These are phyloP conservation scores for Ceratocystis albifundus DNA, from an alignment of 2,329 filamentous ascomycete genomes.

Conservation along the genomic window DNA sequence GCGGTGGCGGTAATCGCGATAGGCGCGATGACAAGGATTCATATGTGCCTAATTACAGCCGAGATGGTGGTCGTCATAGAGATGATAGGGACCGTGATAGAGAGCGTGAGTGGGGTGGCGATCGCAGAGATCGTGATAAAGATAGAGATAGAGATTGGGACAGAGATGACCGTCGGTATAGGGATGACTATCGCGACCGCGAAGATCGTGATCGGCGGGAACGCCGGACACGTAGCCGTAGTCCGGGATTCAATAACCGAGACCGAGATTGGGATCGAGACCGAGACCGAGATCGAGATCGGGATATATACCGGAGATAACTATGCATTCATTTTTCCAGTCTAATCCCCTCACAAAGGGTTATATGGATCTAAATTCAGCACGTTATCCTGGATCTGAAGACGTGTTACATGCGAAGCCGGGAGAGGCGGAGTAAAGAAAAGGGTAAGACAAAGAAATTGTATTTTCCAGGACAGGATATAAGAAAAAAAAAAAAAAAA, in stretches of 20 bases:
- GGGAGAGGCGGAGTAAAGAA: not conserved
- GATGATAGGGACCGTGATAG: conserved; percentile 35
- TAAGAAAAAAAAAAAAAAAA: too few species aligned
- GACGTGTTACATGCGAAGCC: too few species aligned
- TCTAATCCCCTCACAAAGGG: not conserved
- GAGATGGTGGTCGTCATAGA: conserved; percentile 29
- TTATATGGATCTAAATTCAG: not conserved
- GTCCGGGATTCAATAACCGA: too few species aligned
- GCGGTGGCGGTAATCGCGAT: conserved; percentile 9
- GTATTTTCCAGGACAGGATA: not conserved
- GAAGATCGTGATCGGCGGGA: conserved; percentile 33
- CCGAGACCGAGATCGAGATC: conserved; percentile 29
- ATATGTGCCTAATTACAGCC: conserved; percentile 23
- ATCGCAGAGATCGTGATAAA: conserved; percentile 31
- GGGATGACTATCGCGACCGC: conserved; percentile 29
- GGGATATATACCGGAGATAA: conserved; percentile 31
- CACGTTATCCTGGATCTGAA: not conserved
- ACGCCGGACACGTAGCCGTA: too few species aligned
- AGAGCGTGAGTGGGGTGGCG: conserved; percentile 25
- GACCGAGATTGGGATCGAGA: conserved; percentile 29
- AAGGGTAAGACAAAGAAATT: not conserved
- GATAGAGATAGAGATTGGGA: conserved; percentile 28
- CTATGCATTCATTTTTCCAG: not conserved
- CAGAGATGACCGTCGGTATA: conserved; percentile 43
- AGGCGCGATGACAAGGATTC: conserved; percentile 19